A percentile compares a stretch with the other conserved stretches of the same genome.
These are phyloP conservation scores for Arachis hypogaea DNA, from an alignment of 306 rosid genomes.

Conservation along the genomic window DNA sequence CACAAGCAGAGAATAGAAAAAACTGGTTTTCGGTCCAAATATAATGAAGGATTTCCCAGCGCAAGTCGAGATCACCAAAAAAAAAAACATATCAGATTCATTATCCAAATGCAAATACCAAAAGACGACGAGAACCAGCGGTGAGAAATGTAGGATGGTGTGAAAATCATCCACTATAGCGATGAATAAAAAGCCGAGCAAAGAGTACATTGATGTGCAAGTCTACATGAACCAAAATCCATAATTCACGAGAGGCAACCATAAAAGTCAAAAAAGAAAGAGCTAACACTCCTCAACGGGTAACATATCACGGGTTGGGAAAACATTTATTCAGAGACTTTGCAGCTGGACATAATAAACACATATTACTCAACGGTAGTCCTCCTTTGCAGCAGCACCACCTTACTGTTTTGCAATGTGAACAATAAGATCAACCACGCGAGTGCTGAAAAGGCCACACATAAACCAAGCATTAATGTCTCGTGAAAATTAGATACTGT, in stretches of 20 bases:
- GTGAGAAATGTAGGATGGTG: neutral
- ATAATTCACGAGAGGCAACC: constrained; percentile 2
- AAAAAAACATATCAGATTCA: no score
- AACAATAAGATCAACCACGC: constrained; percentile 65
- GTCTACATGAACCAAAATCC: no score
- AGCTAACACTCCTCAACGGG: constrained; percentile 13
- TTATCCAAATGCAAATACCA: no score
- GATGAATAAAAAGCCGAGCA: neutral
- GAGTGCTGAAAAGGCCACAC: constrained; percentile 54
- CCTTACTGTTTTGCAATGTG: constrained; percentile 46
- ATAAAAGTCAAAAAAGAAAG: constrained; percentile 19
- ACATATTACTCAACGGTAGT: neutral
- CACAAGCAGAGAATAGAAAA: no score
- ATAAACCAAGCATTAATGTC: neutral
- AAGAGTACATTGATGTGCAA: constrained; percentile 1
- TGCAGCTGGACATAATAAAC: constrained; percentile 22
- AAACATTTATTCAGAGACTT: constrained; percentile 38
- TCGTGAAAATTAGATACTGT: neutral
- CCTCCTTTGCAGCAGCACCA: neutral
- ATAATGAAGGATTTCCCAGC: no score
- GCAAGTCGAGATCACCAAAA: no score
- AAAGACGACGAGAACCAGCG: neutral
- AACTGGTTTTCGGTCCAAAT: no score
- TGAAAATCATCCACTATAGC: neutral
- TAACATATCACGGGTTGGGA: neutral